Evolutionary conservation across 305 asterid species (phyloP), one percentile per base, ranked within the genome.

Genomic region (Fraxinus latifolia): DNA sequence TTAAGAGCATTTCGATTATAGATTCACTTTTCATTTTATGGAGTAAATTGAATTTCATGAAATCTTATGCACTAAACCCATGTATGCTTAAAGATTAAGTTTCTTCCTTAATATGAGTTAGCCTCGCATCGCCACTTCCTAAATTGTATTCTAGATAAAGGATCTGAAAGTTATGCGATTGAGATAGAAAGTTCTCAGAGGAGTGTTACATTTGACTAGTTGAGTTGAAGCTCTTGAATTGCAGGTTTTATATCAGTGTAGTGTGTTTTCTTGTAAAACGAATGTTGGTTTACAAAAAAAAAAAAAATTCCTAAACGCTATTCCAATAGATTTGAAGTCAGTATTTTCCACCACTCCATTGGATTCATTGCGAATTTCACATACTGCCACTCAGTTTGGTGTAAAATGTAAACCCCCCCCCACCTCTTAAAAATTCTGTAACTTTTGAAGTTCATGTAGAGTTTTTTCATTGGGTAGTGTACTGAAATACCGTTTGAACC

Each of bases 71-170:
- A 2, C 76, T 77, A 53, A 37, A 21, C 70, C 31, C 70, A 21
- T 19, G 68, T 72, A 25, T 72, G 44, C 5, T n/a, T 29, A 37
- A 84, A 53, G 36, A 8, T 34, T 31, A 27, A 67, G 0, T 60
- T 62, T 72, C 71, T 76, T 29, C n/a, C 65, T 82, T 37, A 34
- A 67, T 75, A 75, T 29, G 42, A 14, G 78, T 77, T 68, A 68
- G 34, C 80, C 19, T 53, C 33, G 44, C 33, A 55, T 37, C 2
- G 23, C 47, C 17, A 70, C n/a, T 21, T 39, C 19, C 50, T 15
- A 27, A 14, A 19, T 27, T 50, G 15, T 77, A 55, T 79, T 32
- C 74, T 15, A 36, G 65, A 65, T 76, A 23, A 34, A 74, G 44
- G 55, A 19, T 60, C 76, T 9, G 9, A 53, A 53, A 53, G 65